Base-by-base conservation (phyloP, 148 eudicot species). In the Rhododendron mucronatum region DNA sequence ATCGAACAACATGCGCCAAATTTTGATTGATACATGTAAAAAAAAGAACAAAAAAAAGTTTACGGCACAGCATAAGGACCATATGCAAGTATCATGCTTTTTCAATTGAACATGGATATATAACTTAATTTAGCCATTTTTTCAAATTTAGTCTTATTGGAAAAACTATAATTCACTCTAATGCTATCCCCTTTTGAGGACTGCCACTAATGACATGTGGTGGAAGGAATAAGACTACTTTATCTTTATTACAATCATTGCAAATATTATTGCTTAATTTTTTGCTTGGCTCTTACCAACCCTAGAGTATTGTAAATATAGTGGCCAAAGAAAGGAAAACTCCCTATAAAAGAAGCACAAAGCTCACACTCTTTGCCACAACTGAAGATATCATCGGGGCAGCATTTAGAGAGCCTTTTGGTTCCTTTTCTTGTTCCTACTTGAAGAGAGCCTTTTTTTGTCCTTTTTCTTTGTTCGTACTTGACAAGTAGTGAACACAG, bases 291-390 rank as follows among this genome's bases (percentile, higher is more conserved):
- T 81, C 21, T 69, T 39, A 26, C 35, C 47, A 33, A 11, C 35
- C 18, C 12, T 6, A 84, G 78, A 47, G 69, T 71, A 35, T 50
- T 50, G 20, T 50, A 84, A 26, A 23, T 61, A 16, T 59, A 33
- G 59, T 55, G 65, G 41, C 48, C 67, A 28, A 20, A 35, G 35
- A 37, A 45, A 33, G 47, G 47, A 57, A 15, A 16, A 13, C 82
- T 47, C 63, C 55, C 88, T 86, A 82, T 86, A 86, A 82, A 86
- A 86, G 85, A 37, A 75, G 67, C 37, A 86, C 82, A 83, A 61
- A 82, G 65, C 55, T 86, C 75, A 45, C 84, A 86, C 67, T 41
- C 61, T 78, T 23, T 37, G 7, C 45, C 16, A 86, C n/a, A 45
- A 16, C 53, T 8, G 9, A 23, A 65, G n/a, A 26, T 67, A 44